phyloP scores from a whole-genome alignment of 139 green algal genomes.

The Volvox africanus region DNA sequence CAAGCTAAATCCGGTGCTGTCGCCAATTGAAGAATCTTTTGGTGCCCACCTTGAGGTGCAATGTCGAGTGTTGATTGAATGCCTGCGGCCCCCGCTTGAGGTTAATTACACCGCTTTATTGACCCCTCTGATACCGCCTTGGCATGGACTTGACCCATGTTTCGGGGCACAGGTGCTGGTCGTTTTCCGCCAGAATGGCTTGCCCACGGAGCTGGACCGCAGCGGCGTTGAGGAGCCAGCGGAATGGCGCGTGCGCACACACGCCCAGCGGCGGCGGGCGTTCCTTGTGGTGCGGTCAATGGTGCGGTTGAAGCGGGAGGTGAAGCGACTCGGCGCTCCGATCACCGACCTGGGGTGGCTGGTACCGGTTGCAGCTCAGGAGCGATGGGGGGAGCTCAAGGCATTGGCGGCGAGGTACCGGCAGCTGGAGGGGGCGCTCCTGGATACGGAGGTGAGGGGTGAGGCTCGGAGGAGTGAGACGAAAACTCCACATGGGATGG shows the following conservation, averaged over 20 bases:
- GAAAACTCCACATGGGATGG: no score
- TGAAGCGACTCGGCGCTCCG: conserved; percentile 18
- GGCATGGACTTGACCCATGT: not conserved
- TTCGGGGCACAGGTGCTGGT: not conserved
- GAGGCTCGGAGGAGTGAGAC: not conserved
- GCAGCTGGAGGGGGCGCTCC: not conserved
- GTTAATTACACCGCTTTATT: not conserved
- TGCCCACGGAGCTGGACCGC: conserved; percentile 47
- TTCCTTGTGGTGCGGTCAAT: conserved; percentile 43
- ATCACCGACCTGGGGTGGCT: conserved; percentile 38
- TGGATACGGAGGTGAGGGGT: conserved; percentile 20
- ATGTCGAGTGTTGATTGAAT: not conserved
- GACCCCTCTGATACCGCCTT: no score
- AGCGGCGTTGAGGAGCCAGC: conserved; percentile 16
- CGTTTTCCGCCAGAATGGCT: conserved; percentile 8
- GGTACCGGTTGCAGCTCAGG: conserved; percentile 35
- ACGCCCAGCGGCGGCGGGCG: conserved; percentile 20
- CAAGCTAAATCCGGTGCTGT: not conserved
- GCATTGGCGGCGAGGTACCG: conserved; percentile 34
- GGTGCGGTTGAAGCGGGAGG: conserved; percentile 46
- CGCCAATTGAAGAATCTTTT: not conserved
- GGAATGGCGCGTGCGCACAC: conserved; percentile 25
- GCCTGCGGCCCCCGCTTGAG: not conserved
- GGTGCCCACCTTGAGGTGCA: no score
- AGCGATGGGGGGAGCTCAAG: conserved; percentile 47